phyloP scores from a whole-genome alignment of 805 yeast genomes.

The Spathaspora girioi region DNA sequence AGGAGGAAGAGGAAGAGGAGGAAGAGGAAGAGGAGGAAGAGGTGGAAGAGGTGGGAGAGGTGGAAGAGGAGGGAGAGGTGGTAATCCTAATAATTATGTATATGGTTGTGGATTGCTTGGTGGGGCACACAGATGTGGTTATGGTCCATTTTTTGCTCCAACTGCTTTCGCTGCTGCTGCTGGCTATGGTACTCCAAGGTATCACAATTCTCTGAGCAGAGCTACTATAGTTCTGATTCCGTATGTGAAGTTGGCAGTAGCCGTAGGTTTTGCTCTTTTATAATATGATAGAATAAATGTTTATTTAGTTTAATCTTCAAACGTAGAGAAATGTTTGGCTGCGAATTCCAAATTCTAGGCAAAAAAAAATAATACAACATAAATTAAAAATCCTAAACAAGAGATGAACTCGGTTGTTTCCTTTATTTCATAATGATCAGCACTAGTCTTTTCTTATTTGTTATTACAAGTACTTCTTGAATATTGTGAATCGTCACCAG shows the following conservation, averaged over 20 bases:
- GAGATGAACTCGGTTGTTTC: too few species aligned
- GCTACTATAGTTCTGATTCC: slow-evolving; percentile 1
- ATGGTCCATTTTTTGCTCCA: slow-evolving; percentile 2
- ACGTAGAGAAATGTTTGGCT: neutral
- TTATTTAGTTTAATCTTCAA: neutral
- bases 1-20: too few species aligned
- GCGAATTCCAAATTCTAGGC: neutral
- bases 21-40: too few species aligned
- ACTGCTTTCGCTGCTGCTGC: slow-evolving; percentile 3
- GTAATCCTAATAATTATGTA: neutral
- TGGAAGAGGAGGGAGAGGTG: too few species aligned
- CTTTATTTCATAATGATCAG: too few species aligned
- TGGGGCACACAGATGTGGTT: neutral
- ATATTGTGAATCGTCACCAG: too few species aligned
- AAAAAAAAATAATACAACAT: too few species aligned
- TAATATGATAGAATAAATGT: neutral
- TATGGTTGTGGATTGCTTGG: neutral
- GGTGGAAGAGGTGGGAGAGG: too few species aligned
- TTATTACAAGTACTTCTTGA: too few species aligned
- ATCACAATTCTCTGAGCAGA: neutral
- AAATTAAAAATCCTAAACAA: too few species aligned
- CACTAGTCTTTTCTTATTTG: too few species aligned
- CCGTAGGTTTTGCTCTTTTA: neutral
- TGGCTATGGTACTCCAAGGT: slow-evolving; percentile 2
- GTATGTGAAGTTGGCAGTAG: neutral